Percentiles rank a stretch among this genome's conserved stretches.
These are phyloP conservation scores for Echinochloa phyllopogon DNA, from an alignment of 176 grass and related monocot genomes.

Conservation along the genomic window DNA sequence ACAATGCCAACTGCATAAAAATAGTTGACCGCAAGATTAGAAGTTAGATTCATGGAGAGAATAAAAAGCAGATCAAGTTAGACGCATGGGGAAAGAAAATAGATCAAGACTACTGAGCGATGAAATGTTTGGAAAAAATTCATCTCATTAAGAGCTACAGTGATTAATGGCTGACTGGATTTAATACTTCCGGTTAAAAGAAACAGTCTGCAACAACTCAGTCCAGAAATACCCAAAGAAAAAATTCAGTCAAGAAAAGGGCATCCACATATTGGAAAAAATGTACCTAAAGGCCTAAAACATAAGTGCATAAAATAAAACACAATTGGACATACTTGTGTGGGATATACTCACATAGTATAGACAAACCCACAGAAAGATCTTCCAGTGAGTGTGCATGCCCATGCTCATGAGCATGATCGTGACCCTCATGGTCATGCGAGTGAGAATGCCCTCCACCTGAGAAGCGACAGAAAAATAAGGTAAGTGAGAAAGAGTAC, in stretches of 20 bases:
- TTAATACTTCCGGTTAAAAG: constrained; percentile 3
- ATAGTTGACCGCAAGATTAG: constrained; percentile 1
- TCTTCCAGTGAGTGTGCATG: constrained; percentile 95
- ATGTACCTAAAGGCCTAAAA: not conserved
- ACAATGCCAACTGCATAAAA: constrained; percentile 89
- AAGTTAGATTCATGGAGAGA: constrained; percentile 14
- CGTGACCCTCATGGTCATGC: constrained; percentile 67
- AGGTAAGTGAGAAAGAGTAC: constrained; percentile 20
- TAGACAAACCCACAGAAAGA: constrained; percentile 90
- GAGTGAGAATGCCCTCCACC: constrained; percentile 83
- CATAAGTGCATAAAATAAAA: constrained; percentile 11
- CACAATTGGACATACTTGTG: not conserved
- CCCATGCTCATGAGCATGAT: constrained; percentile 68
- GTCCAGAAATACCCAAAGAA: not conserved
- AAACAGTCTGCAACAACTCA: not conserved
- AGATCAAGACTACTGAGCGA: not conserved
- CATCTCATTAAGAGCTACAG: constrained; percentile 9
- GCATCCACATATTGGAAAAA: not conserved
- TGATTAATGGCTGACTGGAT: not conserved
- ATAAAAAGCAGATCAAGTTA: not conserved
- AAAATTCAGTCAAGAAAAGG: constrained; percentile 20
- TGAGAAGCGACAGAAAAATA: constrained; percentile 48
- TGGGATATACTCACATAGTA: constrained; percentile 82
- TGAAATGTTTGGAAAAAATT: constrained; percentile 16
- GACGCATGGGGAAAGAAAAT: not conserved